These are phyloP conservation scores for Porcisia deanei DNA, from an alignment of 208 protist genomes.

Conservation along the genomic window DNA sequence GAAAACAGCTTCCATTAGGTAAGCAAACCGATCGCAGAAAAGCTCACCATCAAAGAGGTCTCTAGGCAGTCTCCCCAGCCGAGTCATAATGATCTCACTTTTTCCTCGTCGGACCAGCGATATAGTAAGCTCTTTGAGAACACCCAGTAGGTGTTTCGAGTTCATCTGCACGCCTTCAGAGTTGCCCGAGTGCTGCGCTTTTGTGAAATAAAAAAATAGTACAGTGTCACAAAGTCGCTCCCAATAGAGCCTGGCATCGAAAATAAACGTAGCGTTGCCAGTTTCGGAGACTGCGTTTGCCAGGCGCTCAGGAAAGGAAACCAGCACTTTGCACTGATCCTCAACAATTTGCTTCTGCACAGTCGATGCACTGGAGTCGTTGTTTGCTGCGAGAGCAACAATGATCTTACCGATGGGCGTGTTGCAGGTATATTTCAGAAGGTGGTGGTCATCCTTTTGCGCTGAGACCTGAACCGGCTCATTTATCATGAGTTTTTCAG, in stretches of 20 bases:
- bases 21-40: conserved; percentile 15
- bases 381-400: conserved; percentile 9
- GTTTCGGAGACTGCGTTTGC: conserved; percentile 14
- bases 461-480: conserved; percentile 11
- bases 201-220: conserved; percentile 23
- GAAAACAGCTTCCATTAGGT: conserved; percentile 7
- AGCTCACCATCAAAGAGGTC: conserved; percentile 16
- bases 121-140: conserved; percentile 2
- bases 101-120: conserved; percentile 21
- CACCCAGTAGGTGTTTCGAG: background rate
- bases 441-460: background rate
- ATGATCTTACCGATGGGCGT: conserved; percentile 15
- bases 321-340: conserved; percentile 18
- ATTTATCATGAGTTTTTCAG: conserved; percentile 12
- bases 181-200: conserved; percentile 2
- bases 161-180: background rate
- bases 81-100: background rate
- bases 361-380: background rate
- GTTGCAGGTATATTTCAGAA: conserved; percentile 9
- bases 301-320: conserved; percentile 38
- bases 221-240: conserved; percentile 32
- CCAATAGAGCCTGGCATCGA: conserved; percentile 23
- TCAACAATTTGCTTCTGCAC: conserved; percentile 11
- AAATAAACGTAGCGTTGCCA: conserved; percentile 6
- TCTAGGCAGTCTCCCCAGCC: conserved; percentile 8